Percentiles rank a stretch among this genome's conserved stretches.
Conservation (phyloP, 176 grass and related monocot species). For the Ensete ventricosum region DNA sequence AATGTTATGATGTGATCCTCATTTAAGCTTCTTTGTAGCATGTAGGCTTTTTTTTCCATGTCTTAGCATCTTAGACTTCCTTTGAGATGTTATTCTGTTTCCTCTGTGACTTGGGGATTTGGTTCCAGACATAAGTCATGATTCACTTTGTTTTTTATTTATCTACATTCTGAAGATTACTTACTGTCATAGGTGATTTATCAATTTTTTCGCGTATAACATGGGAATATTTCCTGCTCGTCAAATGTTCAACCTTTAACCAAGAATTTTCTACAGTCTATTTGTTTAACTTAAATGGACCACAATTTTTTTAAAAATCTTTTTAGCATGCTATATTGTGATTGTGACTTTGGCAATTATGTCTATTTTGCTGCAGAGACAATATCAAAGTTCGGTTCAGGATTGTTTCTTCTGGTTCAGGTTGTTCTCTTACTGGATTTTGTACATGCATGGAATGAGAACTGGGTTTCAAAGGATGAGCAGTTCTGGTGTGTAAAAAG, state of each 20-base stretch:
- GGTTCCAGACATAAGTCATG: too few species aligned
- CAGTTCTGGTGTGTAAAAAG: conserved; percentile 64
- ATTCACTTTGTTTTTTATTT: too few species aligned
- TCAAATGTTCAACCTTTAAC: too few species aligned
- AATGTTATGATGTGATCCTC: background rate
- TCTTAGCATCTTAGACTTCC: background rate
- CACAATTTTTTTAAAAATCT: background rate
- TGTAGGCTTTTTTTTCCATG: background rate
- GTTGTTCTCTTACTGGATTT: conserved; percentile 95
- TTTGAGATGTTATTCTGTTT: too few species aligned
- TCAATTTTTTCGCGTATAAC: too few species aligned
- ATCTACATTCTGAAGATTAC: too few species aligned
- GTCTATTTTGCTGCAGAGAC: conserved; percentile 55
- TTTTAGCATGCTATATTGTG: background rate
- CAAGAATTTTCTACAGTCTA: too few species aligned
- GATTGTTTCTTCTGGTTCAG: conserved; percentile 93
- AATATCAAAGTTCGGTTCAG: conserved; percentile 91
- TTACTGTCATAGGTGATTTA: too few species aligned
- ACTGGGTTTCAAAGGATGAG: conserved; percentile 90
- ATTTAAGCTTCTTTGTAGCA: background rate
- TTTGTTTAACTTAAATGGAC: background rate
- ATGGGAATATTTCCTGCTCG: too few species aligned
- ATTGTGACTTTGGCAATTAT: conserved; percentile 3
- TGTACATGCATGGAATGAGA: conserved; percentile 96
- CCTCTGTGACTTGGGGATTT: too few species aligned